phyloP scores from a whole-genome alignment of 2,329 filamentous ascomycete species.

The Aureobasidium sp. region DNA sequence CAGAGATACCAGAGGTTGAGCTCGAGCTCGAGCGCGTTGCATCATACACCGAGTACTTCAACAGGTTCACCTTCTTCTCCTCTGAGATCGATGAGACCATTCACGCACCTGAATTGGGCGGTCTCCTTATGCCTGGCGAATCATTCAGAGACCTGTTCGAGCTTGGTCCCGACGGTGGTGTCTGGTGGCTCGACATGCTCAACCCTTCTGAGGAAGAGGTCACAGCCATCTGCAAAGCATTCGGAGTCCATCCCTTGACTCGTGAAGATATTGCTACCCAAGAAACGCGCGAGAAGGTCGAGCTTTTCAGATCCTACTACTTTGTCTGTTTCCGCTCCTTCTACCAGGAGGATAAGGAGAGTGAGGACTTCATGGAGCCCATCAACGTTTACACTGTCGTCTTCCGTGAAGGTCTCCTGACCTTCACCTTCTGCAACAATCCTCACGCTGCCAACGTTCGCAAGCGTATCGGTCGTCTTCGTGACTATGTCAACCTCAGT shows the following conservation, averaged over 20 bases:
- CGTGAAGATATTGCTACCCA: conserved; percentile 97
- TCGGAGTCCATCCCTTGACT: conserved; percentile 95
- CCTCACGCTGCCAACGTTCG: conserved; percentile 90
- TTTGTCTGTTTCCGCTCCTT: conserved; percentile 99
- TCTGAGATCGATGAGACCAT: conserved; percentile 95
- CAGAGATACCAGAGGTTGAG: conserved; percentile 29
- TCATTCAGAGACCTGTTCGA: conserved; percentile 90
- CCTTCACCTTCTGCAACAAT: conserved; percentile 93
- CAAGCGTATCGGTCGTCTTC: conserved; percentile 90
- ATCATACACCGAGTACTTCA: conserved; percentile 50
- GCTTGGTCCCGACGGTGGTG: conserved; percentile 74
- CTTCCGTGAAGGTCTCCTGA: conserved; percentile 94
- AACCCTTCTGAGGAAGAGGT: conserved; percentile 92
- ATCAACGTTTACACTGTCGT: conserved; percentile 98
- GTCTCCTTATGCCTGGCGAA: conserved; percentile 89
- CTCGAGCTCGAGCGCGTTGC: conserved; percentile 29
- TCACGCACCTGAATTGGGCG: conserved; percentile 88
- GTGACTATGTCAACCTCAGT: conserved; percentile 94
- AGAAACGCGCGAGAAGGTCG: conserved; percentile 98
- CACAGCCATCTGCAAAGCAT: conserved; percentile 89
- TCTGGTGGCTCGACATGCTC: conserved; percentile 99
- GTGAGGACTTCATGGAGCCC: conserved; percentile 88
- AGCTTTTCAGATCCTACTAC: conserved; percentile 97
- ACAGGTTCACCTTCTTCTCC: conserved; percentile 97
- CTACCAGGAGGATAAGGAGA: conserved; percentile 80